Base-by-base conservation (phyloP, 495 filamentous ascomycete species). In the Articulospora tetracladia region DNA sequence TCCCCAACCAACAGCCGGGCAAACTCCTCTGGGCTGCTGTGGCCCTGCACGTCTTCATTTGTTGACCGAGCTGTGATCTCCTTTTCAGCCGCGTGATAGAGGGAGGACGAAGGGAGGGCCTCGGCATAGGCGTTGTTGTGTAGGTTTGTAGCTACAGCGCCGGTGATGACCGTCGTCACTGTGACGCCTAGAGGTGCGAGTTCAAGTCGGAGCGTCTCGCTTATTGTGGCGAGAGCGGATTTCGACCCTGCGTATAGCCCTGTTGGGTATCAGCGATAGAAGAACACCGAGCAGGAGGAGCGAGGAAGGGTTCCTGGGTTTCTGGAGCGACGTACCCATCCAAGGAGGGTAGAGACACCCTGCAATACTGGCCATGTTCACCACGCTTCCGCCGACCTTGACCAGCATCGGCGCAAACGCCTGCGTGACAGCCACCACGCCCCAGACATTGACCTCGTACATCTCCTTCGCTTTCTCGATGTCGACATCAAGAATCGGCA, bases 241-340 rank as follows among this genome's bases (percentile, higher is more conserved):
- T 88, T 89, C 34, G 78, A 80, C 17, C 84, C 82, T 66, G 82
- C 84, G 70, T 90, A 88, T 22, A 81, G 74, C 28, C 44, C 26
- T 2, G 51, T 27, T n/a, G n/a, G n/a, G n/a, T n/a, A n/a, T n/a
- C n/a, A n/a, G n/a, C n/a, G n/a, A n/a, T n/a, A n/a, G n/a, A n/a
- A n/a, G n/a, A n/a, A n/a, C n/a, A n/a, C n/a, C n/a, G n/a, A n/a
- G n/a, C n/a, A n/a, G n/a, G n/a, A n/a, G n/a, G n/a, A n/a, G n/a
- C n/a, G n/a, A n/a, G n/a, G n/a, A n/a, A n/a, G n/a, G n/a, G n/a
- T n/a, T n/a, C n/a, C n/a, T n/a, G n/a, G n/a, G n/a, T n/a, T n/a
- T n/a, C n/a, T n/a, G n/a, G n/a, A n/a, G n/a, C n/a, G n/a, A n/a
- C n/a, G n/a, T n/a, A n/a, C n/a, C n/a, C n/a, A n/a, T n/a, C n/a